These are phyloP conservation scores for Myxozyma neotropica DNA, from an alignment of 805 yeast species.

Conservation along the genomic window DNA sequence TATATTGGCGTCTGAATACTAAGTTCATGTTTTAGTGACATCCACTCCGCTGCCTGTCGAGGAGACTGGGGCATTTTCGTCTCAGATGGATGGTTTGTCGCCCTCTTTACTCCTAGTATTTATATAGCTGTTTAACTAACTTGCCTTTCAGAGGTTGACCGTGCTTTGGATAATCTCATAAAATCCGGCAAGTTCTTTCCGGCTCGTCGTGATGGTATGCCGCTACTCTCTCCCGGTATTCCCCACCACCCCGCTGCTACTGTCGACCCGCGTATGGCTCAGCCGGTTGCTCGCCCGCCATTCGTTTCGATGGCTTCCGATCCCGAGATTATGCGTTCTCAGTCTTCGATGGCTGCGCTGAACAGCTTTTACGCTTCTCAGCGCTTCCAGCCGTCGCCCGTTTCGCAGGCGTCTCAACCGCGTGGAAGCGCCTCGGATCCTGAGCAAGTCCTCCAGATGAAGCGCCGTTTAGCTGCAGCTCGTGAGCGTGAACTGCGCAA, in stretches of 20 bases:
- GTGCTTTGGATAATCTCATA: conserved; percentile 35
- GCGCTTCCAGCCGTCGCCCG: conserved; percentile 30
- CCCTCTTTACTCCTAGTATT: neutral
- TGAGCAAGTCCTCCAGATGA: conserved; percentile 35
- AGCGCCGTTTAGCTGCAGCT: conserved; percentile 35
- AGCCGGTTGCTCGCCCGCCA: conserved; percentile 30
- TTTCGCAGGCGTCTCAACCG: conserved; percentile 8
- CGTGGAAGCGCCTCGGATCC: conserved; percentile 19
- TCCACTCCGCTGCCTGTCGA: conserved; percentile 29
- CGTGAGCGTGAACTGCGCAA: conserved; percentile 36
- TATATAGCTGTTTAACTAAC: neutral
- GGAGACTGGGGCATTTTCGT: conserved; percentile 33
- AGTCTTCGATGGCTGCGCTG: conserved; percentile 29
- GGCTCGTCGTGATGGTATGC: conserved; percentile 32
- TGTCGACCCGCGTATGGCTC: conserved; percentile 34
- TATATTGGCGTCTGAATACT: neutral
- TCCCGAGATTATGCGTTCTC: conserved; percentile 30
- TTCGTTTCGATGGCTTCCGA: conserved; percentile 23
- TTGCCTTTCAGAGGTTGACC: conserved; percentile 28
- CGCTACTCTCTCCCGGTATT: conserved; percentile 15
- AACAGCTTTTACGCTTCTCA: conserved; percentile 26
- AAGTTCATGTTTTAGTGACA: conserved; percentile 3
- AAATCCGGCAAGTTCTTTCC: conserved; percentile 36
- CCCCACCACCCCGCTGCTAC: conserved; percentile 28
- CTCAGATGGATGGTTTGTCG: conserved; percentile 33